phyloP scores from a whole-genome alignment of 345 rosid species.

The Pistacia vera region DNA sequence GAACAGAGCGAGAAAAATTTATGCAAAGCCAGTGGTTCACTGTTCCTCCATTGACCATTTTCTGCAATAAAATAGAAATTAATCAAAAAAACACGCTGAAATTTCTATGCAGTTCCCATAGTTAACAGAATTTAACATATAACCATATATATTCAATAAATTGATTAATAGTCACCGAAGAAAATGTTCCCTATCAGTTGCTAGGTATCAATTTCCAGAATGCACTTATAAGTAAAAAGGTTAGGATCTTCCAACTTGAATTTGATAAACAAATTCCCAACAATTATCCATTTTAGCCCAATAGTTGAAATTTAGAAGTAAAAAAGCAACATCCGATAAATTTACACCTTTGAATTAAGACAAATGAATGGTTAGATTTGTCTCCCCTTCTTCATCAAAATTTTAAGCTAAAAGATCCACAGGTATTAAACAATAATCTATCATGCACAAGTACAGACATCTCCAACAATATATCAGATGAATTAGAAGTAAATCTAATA shows the following conservation, averaged over 20 bases:
- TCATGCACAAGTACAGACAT: background rate
- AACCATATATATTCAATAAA: background rate
- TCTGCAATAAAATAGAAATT: slow-evolving; percentile 49
- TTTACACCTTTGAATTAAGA: no score
- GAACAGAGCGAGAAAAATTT: slow-evolving; percentile 82
- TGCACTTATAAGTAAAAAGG: background rate
- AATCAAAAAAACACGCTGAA: background rate
- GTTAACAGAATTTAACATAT: background rate
- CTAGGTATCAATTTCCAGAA: background rate
- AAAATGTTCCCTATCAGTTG: background rate
- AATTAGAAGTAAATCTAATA: no score
- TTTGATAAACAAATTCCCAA: background rate
- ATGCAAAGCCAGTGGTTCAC: slow-evolving; percentile 92
- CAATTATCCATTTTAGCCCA: background rate
- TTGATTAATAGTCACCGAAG: background rate
- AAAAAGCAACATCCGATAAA: no score
- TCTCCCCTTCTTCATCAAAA: background rate
- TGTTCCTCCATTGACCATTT: slow-evolving; percentile 98
- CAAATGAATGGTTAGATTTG: background rate
- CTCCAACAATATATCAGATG: background rate
- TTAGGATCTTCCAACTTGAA: background rate
- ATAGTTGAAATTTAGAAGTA: background rate
- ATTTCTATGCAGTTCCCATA: slow-evolving; percentile 1
- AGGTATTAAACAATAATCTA: background rate
- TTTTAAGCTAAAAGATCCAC: no score